Percentiles rank a stretch among this genome's conserved stretches.
These are phyloP conservation scores for Crithidia fasciculata DNA, from an alignment of 208 protist genomes.

Conservation along the genomic window DNA sequence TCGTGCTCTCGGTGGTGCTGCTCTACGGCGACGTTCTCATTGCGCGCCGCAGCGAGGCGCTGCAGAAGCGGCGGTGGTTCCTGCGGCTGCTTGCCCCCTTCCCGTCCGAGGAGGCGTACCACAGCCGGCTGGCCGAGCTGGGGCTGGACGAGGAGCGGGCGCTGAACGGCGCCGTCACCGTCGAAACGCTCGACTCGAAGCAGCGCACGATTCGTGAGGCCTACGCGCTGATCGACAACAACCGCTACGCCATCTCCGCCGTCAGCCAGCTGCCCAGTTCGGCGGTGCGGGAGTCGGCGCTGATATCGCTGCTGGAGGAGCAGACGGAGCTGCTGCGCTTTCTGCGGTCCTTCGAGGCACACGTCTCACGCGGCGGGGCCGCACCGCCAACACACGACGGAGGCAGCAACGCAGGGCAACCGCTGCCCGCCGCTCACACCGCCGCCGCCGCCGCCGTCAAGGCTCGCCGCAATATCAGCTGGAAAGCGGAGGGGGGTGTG, in stretches of 20 bases:
- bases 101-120: slow-evolving; percentile 41
- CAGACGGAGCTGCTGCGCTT: slow-evolving; percentile 39
- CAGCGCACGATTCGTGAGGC: slow-evolving; percentile 40
- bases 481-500: no score
- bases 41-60: slow-evolving; percentile 17
- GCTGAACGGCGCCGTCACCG: slow-evolving; percentile 4
- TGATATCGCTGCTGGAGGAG: slow-evolving; percentile 39
- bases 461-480: no score
- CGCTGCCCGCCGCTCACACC: not conserved
- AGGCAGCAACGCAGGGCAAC: not conserved
- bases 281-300: slow-evolving; percentile 35
- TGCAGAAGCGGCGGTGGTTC: slow-evolving; percentile 33
- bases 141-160: slow-evolving; percentile 46
- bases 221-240: slow-evolving; percentile 54
- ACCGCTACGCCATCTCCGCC: slow-evolving; percentile 35
- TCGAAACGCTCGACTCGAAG: slow-evolving; percentile 35
- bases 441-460: no score
- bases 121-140: slow-evolving; percentile 34
- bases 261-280: slow-evolving; percentile 45
- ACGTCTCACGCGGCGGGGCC: slow-evolving; percentile 28
- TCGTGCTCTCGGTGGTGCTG: slow-evolving; percentile 25
- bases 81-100: slow-evolving; percentile 38
- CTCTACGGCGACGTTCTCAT: slow-evolving; percentile 34
- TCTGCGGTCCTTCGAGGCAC: slow-evolving; percentile 38
- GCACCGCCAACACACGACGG: not conserved